A percentile compares a stretch with the other conserved stretches of the same genome.
Evolutionary conservation across 345 rosid species (phyloP).

Genomic region (Nephelium lappaceum): DNA sequence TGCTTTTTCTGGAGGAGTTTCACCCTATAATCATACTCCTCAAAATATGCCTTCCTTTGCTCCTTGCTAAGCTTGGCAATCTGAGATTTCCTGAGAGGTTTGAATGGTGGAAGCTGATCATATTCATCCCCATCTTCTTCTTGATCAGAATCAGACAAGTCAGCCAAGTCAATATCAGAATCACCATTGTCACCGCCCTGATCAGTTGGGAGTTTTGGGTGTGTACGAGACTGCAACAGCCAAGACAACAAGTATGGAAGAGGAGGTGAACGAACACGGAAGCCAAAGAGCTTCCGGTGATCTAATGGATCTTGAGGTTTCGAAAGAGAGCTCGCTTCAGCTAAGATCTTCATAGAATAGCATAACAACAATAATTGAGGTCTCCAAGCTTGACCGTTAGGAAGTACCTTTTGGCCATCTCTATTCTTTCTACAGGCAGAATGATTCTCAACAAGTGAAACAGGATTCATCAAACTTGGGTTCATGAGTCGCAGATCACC

Average conservation of each 20-base stretch:
- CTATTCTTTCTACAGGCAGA: constrained; percentile 82
- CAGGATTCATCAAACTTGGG: constrained; percentile 90
- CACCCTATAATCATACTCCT: constrained; percentile 95
- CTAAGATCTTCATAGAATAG: constrained; percentile 81
- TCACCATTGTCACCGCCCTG: constrained; percentile 85
- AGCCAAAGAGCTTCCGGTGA: constrained; percentile 83
- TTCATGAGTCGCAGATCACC: constrained; percentile 92
- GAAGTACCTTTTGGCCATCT: constrained; percentile 88
- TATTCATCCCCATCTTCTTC: constrained; percentile 89
- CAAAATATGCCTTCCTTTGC: constrained; percentile 79
- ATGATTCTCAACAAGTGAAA: constrained; percentile 89
- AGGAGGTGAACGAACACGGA: constrained; percentile 83
- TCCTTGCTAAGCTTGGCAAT: constrained; percentile 80
- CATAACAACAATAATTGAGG: constrained; percentile 76
- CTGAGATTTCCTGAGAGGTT: constrained; percentile 77
- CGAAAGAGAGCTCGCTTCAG: constrained; percentile 74
- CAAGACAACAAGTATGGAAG: constrained; percentile 92
- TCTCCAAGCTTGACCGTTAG: constrained; percentile 90
- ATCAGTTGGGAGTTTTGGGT: constrained; percentile 76
- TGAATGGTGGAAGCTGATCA: constrained; percentile 94
- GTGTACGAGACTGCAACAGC: constrained; percentile 91
- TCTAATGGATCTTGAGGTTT: constrained; percentile 86
- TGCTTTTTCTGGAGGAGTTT: constrained; percentile 93
- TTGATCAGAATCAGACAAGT: constrained; percentile 76
- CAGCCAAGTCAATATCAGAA: constrained; percentile 79